Conservation (phyloP, 257 asterid species). For the Solanum pinnatisectum region DNA sequence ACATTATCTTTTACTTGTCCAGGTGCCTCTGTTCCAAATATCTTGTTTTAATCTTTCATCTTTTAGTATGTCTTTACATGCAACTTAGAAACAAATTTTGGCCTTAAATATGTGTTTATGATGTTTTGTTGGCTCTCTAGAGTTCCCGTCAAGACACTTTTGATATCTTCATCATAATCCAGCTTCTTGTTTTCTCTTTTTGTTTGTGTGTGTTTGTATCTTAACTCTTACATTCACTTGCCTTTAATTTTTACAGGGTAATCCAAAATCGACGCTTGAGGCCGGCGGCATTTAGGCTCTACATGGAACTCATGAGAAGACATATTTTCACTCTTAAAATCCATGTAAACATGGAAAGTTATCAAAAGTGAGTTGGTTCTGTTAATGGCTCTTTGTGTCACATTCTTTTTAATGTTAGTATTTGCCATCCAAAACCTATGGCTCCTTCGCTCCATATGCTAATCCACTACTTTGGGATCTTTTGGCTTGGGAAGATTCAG, state of each 20-base stretch:
- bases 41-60: background rate
- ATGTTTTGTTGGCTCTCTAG: background rate
- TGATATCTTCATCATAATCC: background rate
- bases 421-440: background rate
- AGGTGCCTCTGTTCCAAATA: background rate
- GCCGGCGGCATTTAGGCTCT: constrained; percentile 87
- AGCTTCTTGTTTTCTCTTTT: background rate
- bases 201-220: background rate
- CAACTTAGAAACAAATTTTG: background rate
- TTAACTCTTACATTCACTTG: background rate
- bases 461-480: background rate
- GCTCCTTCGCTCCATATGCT: background rate
- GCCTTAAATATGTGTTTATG: background rate
- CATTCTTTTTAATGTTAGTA: background rate
- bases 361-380: constrained; percentile 59
- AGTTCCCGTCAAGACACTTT: background rate
- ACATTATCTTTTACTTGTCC: background rate
- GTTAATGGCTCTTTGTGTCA: background rate
- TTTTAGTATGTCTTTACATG: background rate
- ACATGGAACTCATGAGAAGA: constrained; percentile 76
- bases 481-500: background rate
- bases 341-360: constrained; percentile 38
- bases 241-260: constrained; percentile 41
- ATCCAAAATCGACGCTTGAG: constrained; percentile 55
- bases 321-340: constrained; percentile 59